Evolutionary conservation across 495 filamentous ascomycete species (phyloP).

Genomic region (Geoglossum glabrum): DNA sequence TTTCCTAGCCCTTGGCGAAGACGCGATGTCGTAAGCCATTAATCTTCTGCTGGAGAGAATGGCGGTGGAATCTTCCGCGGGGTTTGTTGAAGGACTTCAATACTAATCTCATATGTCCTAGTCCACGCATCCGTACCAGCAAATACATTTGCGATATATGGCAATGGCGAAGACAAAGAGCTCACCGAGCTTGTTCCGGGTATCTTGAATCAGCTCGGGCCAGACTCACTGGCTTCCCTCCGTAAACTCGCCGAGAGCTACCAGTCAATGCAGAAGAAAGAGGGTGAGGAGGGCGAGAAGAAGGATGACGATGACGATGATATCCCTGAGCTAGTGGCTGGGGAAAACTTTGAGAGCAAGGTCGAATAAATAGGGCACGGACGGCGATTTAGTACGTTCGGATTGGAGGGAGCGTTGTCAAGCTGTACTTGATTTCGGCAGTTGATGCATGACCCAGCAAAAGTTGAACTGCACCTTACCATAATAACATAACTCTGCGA

Average conservation of each 20-base stretch:
- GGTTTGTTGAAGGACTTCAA: neutral
- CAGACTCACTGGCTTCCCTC: slow-evolving; percentile 91
- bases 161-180: slow-evolving; percentile 96
- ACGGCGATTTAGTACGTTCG: neutral
- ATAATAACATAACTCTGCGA: neutral
- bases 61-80: neutral
- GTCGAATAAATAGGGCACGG: slow-evolving; percentile 57
- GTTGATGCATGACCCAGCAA: neutral
- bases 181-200: slow-evolving; percentile 97
- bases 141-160: slow-evolving; percentile 99
- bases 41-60: no score
- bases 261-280: slow-evolving; percentile 95
- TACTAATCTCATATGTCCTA: slow-evolving; percentile 16
- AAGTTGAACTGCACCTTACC: neutral
- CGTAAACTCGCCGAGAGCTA: slow-evolving; percentile 98
- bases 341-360: slow-evolving; percentile 92
- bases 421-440: no score
- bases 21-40: neutral
- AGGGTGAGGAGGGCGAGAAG: slow-evolving; percentile 51
- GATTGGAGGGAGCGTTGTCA: neutral
- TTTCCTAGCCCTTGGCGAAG: neutral
- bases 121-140: slow-evolving; percentile 90
- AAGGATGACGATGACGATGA: slow-evolving; percentile 64
- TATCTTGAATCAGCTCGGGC: slow-evolving; percentile 97
- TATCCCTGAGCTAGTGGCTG: slow-evolving; percentile 88